Conservation (phyloP, 176 grass and related monocot genomes). For the Oryza meridionalis region DNA sequence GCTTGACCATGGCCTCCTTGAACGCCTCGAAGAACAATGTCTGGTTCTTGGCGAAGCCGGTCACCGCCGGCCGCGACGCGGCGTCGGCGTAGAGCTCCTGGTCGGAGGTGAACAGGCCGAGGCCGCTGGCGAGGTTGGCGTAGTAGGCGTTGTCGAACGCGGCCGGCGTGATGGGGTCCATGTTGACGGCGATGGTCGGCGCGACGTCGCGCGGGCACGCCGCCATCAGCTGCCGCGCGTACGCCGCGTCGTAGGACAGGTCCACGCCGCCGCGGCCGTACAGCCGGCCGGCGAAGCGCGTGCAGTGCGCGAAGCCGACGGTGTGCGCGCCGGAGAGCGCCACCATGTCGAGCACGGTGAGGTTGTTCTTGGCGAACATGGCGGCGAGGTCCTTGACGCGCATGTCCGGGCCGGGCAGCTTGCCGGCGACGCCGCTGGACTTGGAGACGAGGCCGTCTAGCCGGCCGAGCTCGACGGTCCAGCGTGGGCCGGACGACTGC, state of each 20-base stretch:
- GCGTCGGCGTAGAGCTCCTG: constrained; percentile 49
- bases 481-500: constrained; percentile 60
- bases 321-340: constrained; percentile 79
- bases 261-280: constrained; percentile 45
- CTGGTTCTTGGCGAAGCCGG: constrained; percentile 49
- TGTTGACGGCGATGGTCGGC: constrained; percentile 47
- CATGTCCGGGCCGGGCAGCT: constrained; percentile 36
- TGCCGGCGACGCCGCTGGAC: constrained; percentile 34
- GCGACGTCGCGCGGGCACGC: constrained; percentile 50
- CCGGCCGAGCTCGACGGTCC: constrained; percentile 60
- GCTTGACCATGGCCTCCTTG: constrained; percentile 64
- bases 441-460: constrained; percentile 60
- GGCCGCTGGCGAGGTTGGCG: constrained; percentile 47
- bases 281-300: constrained; percentile 56
- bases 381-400: constrained; percentile 32
- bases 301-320: constrained; percentile 74
- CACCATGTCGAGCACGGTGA: constrained; percentile 50
- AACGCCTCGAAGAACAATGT: constrained; percentile 68
- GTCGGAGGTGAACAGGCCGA: constrained; percentile 71
- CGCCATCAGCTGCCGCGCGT: constrained; percentile 50
- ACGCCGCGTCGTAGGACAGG: constrained; percentile 34
- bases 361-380: constrained; percentile 39
- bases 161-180: constrained; percentile 61
- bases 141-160: constrained; percentile 79
- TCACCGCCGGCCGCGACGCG: constrained; percentile 33